Evolutionary conservation across 2,329 filamentous ascomycete species (phyloP), one percentile per base, ranked within the genome.

Genomic region (Xenoacremonium recifei): DNA sequence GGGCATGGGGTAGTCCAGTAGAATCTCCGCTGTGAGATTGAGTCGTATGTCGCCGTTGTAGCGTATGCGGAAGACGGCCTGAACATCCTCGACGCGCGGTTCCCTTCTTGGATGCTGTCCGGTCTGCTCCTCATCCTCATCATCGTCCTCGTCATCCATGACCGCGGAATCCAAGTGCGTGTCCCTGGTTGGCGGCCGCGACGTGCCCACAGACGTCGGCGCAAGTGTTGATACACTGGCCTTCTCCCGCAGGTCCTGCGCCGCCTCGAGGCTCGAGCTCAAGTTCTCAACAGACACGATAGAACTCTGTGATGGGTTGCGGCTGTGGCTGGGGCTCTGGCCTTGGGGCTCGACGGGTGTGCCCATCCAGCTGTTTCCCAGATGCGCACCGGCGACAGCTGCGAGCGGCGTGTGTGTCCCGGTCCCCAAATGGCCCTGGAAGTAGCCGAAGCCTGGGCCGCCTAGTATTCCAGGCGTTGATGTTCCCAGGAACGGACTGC

Each of bases 1-100:
- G 30, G 91, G 91, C 89, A 97, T 97, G 1, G 93, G 93, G 63
- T 99, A 99, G 67, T 99, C 93, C 23, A 99, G 82, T 21, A 97
- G 74, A 31, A 99, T 96, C 67, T 97, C 91, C 1, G 93, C 91
- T 18, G 93, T 97, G 37, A 99, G 75, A 47, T 90, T 89, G 43
- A 99, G 78, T 52, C 84, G 84, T 44, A 99, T 78, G 59, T 96
- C 87, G 21, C 93, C 93, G 3, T 85, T 80, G 66, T 99, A 99
- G 42, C 83, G 84, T 46, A 95, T 91, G 51, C 91, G 85, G 58
- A 95, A 92, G 5, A 97, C 87, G 36, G 95, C 87, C 64, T 99
- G 93, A 39, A 96, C 76, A 60, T 99, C 93, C 50, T 96, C 89
- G 3, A 87, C 79, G 19, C 84, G 80, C 4, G 82, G 85, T 61